Base-by-base conservation (phyloP, 768 basidiomycete species). In the Gyrodon lividus region DNA sequence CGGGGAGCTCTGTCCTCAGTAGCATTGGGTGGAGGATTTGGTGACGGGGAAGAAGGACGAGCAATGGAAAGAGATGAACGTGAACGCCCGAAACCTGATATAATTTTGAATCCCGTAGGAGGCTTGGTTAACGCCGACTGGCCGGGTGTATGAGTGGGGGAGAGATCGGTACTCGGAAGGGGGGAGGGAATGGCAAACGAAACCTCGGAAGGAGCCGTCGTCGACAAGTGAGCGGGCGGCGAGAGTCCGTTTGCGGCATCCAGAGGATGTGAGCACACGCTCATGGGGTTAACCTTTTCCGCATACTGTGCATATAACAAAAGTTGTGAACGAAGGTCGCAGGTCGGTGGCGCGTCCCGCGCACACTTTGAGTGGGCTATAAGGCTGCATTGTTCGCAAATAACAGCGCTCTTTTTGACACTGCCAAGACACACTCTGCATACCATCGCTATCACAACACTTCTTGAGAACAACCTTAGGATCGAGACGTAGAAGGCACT, bases 331-430 rank as follows among this genome's bases (percentile, higher is more conserved):
- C 88, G 86, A 37, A 92, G 77, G 62, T 92, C 88, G 60, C 91
- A 93, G 2, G 86, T 89, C 5, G 86, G 84, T 8, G 89, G 83
- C 1, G 91, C 87, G 53, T 86, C 82, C 31, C 69, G 59, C 0
- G 83, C 80, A 59, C 92, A 93, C 63, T 86, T 87, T 20, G 83
- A 72, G 67, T 98, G 95, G 22, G 87, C 83, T 54, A 98, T 89
- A 53, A 98, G 80, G 58, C 86, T 92, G 72, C 95, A 98, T 56
- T 86, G 84, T 35, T 87, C 84, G 63, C 95, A 98, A 6, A 98
- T 75, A 8, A 94, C 86, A 1, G 89, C 93, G 50, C 78, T 86
- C 70, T 88, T 92, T 77, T 92, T 94, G 59, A 92, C 87, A 54
- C 77, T 80, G 35, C 76, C 72, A 51, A 83, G 77, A 67, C 95